Evolutionary conservation across 306 rosid genomes (phyloP).

Genomic region (Herpetospermum pedunculosum): DNA sequence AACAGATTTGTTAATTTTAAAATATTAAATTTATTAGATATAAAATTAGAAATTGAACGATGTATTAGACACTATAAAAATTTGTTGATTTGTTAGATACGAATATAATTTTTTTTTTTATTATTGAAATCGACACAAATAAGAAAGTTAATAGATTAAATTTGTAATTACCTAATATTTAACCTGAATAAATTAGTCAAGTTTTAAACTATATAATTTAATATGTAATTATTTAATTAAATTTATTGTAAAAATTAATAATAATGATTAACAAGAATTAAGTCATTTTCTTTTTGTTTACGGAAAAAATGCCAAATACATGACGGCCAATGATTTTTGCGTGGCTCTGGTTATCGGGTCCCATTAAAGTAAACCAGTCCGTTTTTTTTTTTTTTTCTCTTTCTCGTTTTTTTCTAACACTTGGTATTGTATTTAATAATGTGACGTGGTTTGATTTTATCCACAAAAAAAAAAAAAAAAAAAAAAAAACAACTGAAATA

Average conservation of each 20-base stretch:
- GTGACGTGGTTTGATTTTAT: not conserved
- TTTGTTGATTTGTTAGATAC: too few relatives aligned
- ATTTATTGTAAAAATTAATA: not conserved
- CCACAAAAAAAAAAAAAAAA: not conserved
- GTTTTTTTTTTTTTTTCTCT: not conserved
- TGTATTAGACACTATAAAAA: too few relatives aligned
- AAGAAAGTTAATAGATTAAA: too few relatives aligned
- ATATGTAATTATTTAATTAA: not conserved
- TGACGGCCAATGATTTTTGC: conserved; percentile 1
- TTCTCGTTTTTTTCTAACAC: not conserved
- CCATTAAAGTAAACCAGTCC: too few relatives aligned
- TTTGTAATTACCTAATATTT: too few relatives aligned
- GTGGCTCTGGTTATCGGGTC: not conserved
- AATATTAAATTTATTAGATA: too few relatives aligned
- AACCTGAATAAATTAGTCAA: too few relatives aligned
- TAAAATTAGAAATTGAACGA: too few relatives aligned
- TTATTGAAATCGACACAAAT: too few relatives aligned
- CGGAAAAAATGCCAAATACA: not conserved
- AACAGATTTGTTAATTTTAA: not conserved
- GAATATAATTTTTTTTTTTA: too few relatives aligned
- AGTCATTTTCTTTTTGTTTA: not conserved
- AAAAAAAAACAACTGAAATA: not conserved
- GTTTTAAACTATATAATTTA: not conserved
- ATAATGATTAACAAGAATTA: not conserved
- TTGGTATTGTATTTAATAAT: not conserved